Evolutionary conservation across 2,329 filamentous ascomycete species (phyloP).

Genomic region (Penicillium sp.): DNA sequence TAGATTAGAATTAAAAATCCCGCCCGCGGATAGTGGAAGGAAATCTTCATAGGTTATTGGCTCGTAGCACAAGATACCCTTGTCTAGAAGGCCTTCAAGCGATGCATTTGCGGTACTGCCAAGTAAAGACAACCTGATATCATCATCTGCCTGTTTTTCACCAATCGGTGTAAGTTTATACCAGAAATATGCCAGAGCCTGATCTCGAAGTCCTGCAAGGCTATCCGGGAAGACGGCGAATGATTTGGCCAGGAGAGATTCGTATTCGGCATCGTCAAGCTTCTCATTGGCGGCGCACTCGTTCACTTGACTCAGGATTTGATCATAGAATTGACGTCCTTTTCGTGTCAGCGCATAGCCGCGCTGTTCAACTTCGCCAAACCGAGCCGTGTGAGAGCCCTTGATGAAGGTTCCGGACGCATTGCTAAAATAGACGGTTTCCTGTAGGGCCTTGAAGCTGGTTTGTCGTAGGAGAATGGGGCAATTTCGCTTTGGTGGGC

Average conservation of each 20-base stretch:
- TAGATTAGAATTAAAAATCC: conserved; percentile 56
- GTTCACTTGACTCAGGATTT: conserved; percentile 39
- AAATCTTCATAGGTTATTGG: conserved; percentile 62
- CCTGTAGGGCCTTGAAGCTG: conserved; percentile 58
- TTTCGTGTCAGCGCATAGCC: conserved; percentile 54
- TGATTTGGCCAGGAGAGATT: conserved; percentile 26
- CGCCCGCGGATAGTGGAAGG: conserved; percentile 57
- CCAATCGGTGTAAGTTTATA: conserved; percentile 33
- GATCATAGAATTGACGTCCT: conserved; percentile 54
- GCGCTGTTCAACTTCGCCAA: conserved; percentile 60
- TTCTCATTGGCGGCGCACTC: conserved; percentile 10
- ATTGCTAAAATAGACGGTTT: conserved; percentile 49
- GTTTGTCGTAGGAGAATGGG: conserved; percentile 58
- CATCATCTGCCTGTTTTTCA: conserved; percentile 4
- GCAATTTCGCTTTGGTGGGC: conserved; percentile 51
- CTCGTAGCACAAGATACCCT: conserved; percentile 39
- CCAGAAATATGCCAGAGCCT: conserved; percentile 46
- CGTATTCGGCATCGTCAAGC: conserved; percentile 12
- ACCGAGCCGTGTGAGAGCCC: conserved; percentile 54
- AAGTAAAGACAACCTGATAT: not conserved
- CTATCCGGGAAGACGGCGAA: conserved; percentile 50
- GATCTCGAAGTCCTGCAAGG: conserved; percentile 41
- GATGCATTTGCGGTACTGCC: not conserved
- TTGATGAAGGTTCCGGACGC: conserved; percentile 22
- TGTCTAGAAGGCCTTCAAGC: conserved; percentile 38